Evolutionary conservation across 2,329 filamentous ascomycete genomes (phyloP), one percentile per base, ranked within the genome.

Genomic region (Diaporthe nobilis): DNA sequence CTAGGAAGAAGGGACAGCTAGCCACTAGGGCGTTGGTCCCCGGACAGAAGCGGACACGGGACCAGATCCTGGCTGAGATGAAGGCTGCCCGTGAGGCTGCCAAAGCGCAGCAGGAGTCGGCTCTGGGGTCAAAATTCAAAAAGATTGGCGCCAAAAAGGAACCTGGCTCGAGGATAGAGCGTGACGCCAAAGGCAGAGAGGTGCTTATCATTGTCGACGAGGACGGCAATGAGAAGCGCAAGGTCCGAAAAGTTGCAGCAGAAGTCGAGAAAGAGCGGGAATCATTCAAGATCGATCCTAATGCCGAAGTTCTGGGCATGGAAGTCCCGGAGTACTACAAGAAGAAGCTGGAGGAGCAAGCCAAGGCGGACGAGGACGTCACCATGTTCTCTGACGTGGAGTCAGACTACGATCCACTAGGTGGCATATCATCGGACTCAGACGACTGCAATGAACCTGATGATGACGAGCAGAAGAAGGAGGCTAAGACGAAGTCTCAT

Each of bases 341-440:
- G 70, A 88, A 88, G 76, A 85, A 85, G 72, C 87, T 88, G 74
- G 83, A 87, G 60, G 86, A 87, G 49, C 83, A 84, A 9, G 82
- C 88, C 13, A 85, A 89, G 76, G 84, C 87, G 77, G 87, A 90
- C 28, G 86, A 90, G 51, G 88, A 93, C 71, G 82, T 91, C 34
- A 87, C 93, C 79, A 94, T 94, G 10, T 94, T 94, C 78, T 92
- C 91, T 53, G 91, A 90, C 72, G 91, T 87, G 0, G 92, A 89
- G 4, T 91, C 92, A 74, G 92, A 94, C 79, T 94, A 94, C 80
- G 88, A 94, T 80, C 92, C 92, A 1, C 82, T 94, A 57, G 92
- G 91, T 3, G 92, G 87, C 8, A 84, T 94, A 78, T 87, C 86
- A n/a, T 87, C 85, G 0, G 86, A 87, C 25, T 85, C 85, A 2